These are phyloP conservation scores for Sphagnum magellanicum DNA, from an alignment of 228 moss, liverwort and hornwort genomes.

Conservation along the genomic window DNA sequence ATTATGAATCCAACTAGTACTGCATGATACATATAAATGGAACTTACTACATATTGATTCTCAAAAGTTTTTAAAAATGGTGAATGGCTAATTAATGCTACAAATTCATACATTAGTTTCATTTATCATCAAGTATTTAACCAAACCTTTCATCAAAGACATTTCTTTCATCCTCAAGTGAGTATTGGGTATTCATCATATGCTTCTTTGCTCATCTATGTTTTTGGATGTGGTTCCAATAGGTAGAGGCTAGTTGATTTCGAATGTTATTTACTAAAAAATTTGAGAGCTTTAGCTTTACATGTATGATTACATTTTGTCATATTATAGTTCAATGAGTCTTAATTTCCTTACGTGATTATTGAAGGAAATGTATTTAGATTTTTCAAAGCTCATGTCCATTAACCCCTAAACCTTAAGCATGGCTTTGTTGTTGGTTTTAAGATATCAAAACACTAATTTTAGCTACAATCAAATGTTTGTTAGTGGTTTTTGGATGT, in stretches of 20 bases:
- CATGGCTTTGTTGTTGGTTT: background rate
- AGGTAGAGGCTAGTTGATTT: background rate
- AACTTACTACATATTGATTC: background rate
- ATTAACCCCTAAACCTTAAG: background rate
- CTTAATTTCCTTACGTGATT: no score
- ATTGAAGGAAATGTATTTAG: no score
- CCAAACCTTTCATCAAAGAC: slow-evolving; percentile 68
- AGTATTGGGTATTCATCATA: slow-evolving; percentile 9
- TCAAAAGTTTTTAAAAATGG: background rate
- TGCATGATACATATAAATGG: no score
- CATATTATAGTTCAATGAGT: no score
- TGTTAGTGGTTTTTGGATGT: slow-evolving; percentile 2
- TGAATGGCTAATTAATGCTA: background rate
- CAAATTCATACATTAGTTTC: slow-evolving; percentile 87
- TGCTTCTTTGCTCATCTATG: background rate
- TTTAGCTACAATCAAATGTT: background rate
- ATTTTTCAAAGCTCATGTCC: background rate
- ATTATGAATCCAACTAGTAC: no score
- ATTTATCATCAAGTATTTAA: slow-evolving; percentile 78
- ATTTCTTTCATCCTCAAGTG: slow-evolving; percentile 73
- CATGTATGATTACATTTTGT: no score
- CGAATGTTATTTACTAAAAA: no score
- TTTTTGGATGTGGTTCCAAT: background rate
- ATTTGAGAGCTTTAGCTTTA: no score
- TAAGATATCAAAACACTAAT: background rate